These are phyloP conservation scores for Wickerhamiella spandovensis DNA, from an alignment of 805 yeast species.

Conservation along the genomic window DNA sequence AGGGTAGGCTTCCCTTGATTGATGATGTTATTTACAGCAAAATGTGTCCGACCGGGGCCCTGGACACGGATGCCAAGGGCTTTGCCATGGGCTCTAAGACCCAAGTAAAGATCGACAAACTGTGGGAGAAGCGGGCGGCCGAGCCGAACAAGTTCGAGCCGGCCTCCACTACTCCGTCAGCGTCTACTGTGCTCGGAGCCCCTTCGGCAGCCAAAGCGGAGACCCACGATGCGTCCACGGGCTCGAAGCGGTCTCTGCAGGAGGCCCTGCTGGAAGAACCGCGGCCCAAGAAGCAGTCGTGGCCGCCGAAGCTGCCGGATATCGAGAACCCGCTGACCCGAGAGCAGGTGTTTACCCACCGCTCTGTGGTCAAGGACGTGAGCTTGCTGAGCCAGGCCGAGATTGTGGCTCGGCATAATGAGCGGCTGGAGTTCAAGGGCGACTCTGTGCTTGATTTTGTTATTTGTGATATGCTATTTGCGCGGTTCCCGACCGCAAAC, in stretches of 20 bases:
- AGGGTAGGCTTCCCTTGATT: constrained; percentile 38
- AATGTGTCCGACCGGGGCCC: not conserved
- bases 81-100: not conserved
- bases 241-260: not conserved
- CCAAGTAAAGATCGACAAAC: not conserved
- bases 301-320: constrained; percentile 60
- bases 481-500: constrained; percentile 49
- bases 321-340: constrained; percentile 46
- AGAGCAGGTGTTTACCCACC: constrained; percentile 69
- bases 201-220: too few relatives aligned
- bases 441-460: constrained; percentile 68
- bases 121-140: not conserved
- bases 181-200: too few relatives aligned
- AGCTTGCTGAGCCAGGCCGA: constrained; percentile 47
- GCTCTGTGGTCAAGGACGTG: constrained; percentile 37
- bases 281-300: constrained; percentile 13
- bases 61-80: not conserved
- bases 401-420: constrained; percentile 55
- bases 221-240: not conserved
- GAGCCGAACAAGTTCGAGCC: not conserved
- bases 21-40: constrained; percentile 40
- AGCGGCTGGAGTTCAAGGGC: constrained; percentile 80
- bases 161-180: not conserved
- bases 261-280: not conserved
- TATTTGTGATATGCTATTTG: constrained; percentile 56